A percentile compares a stretch with the other conserved stretches of the same genome.
Conservation (phyloP, 768 basidiomycete species). For the Boletus rubroflammeus region DNA sequence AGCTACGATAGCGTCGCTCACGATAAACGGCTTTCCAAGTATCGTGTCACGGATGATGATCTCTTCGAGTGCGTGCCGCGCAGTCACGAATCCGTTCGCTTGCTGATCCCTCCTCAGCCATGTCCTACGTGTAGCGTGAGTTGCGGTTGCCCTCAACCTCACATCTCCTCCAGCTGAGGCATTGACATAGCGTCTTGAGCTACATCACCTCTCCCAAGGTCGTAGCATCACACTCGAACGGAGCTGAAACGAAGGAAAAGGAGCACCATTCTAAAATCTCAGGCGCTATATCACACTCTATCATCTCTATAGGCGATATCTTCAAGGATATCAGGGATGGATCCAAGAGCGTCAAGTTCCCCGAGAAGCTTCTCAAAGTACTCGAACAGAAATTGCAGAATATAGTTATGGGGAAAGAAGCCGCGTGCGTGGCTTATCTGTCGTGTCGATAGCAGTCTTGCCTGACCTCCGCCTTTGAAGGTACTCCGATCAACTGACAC, state of each 20-base stretch:
- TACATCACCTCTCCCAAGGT: conserved; percentile 66
- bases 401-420: conserved; percentile 91
- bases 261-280: conserved; percentile 70
- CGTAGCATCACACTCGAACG: conserved; percentile 26
- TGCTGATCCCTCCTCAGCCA: conserved; percentile 47
- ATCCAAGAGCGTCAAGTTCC: conserved; percentile 85
- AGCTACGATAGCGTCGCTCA: conserved; percentile 71
- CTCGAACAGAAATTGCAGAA: conserved; percentile 86
- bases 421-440: conserved; percentile 56
- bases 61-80: conserved; percentile 66
- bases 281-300: conserved; percentile 52
- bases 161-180: conserved; percentile 5
- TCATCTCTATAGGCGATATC: conserved; percentile 67
- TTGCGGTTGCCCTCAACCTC: conserved; percentile 12
- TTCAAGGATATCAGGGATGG: conserved; percentile 78
- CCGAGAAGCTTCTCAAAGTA: conserved; percentile 89
- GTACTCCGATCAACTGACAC: conserved; percentile 85
- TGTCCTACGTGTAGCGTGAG: conserved; percentile 82
- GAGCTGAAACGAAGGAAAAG: conserved; percentile 46
- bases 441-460: conserved; percentile 2
- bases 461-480: conserved; percentile 36
- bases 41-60: conserved; percentile 81
- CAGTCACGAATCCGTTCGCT: not conserved
- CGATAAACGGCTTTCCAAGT: conserved; percentile 69
- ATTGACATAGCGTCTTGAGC: conserved; percentile 56